A percentile compares a stretch with the other conserved stretches of the same genome.
These are phyloP conservation scores for Brettanomyces naardenensis DNA, from an alignment of 805 yeast species.

Conservation along the genomic window DNA sequence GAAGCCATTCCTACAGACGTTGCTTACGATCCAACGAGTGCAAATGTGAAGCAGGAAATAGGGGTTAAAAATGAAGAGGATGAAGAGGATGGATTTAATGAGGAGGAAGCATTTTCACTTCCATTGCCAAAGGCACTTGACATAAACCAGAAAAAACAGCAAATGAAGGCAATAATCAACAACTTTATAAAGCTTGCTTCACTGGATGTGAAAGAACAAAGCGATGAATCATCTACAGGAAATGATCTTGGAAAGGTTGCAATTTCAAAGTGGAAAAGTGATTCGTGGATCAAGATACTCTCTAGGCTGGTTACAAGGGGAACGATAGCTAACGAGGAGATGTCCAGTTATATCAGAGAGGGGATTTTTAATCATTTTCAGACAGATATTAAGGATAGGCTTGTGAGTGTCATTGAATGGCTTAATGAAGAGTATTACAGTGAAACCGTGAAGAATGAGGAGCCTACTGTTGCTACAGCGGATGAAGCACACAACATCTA, in stretches of 20 bases:
- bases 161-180: constrained; percentile 47
- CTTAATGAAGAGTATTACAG: constrained; percentile 82
- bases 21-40: not conserved
- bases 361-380: constrained; percentile 67
- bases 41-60: not conserved
- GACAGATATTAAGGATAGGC: constrained; percentile 60
- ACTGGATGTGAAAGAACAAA: constrained; percentile 25
- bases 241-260: constrained; percentile 46
- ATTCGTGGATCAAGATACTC: constrained; percentile 70
- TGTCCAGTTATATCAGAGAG: constrained; percentile 57
- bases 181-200: constrained; percentile 46
- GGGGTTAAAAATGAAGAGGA: constrained; percentile 19
- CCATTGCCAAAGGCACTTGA: constrained; percentile 53
- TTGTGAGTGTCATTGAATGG: constrained; percentile 84
- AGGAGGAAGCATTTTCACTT: constrained; percentile 25
- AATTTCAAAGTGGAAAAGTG: constrained; percentile 43
- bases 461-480: constrained; percentile 5
- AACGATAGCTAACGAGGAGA: constrained; percentile 32
- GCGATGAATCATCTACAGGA: not conserved
- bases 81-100: constrained; percentile 13
- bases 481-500: constrained; percentile 32
- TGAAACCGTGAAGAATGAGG: constrained; percentile 38
- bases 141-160: constrained; percentile 47
- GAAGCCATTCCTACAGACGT: not conserved
- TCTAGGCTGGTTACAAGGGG: constrained; percentile 83